Conservation (phyloP, 768 basidiomycete species). For the Leccinum imitatum region DNA sequence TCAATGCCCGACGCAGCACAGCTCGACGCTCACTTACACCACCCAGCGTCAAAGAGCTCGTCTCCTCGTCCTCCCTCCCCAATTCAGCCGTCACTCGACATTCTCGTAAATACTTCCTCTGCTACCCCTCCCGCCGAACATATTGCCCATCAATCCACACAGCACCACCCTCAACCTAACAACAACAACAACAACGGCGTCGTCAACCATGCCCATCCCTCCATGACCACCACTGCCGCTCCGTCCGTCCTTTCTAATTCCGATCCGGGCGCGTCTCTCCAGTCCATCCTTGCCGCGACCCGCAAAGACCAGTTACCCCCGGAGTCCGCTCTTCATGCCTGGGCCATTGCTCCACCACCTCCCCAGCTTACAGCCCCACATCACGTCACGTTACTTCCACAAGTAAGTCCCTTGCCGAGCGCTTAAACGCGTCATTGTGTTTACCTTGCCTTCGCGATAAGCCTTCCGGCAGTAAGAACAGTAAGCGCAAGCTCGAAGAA, state of each 20-base stretch:
- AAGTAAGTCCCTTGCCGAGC: conserved; percentile 37
- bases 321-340: conserved; percentile 37
- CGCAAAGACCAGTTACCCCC: conserved; percentile 33
- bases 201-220: conserved; percentile 29
- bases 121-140: conserved; percentile 23
- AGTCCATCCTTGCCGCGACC: conserved; percentile 37
- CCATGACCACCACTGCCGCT: conserved; percentile 29
- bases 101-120: conserved; percentile 33
- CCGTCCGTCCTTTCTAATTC: conserved; percentile 39
- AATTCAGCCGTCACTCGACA: conserved; percentile 40
- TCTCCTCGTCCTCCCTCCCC: conserved; percentile 49
- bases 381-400: conserved; percentile 33
- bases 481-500: conserved; percentile 75
- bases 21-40: conserved; percentile 33
- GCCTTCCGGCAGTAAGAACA: conserved; percentile 41
- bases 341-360: conserved; percentile 35
- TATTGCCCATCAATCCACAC: conserved; percentile 34
- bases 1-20: conserved; percentile 41
- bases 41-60: conserved; percentile 37
- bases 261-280: conserved; percentile 40
- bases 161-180: conserved; percentile 28
- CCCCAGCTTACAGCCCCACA: conserved; percentile 33
- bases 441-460: conserved; percentile 24
- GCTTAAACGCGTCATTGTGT: conserved; percentile 29
- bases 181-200: conserved; percentile 30